Percentiles rank a stretch among this genome's conserved stretches.
These are phyloP conservation scores for Lepidium campestre DNA, from an alignment of 441 rosid genomes.

Conservation along the genomic window DNA sequence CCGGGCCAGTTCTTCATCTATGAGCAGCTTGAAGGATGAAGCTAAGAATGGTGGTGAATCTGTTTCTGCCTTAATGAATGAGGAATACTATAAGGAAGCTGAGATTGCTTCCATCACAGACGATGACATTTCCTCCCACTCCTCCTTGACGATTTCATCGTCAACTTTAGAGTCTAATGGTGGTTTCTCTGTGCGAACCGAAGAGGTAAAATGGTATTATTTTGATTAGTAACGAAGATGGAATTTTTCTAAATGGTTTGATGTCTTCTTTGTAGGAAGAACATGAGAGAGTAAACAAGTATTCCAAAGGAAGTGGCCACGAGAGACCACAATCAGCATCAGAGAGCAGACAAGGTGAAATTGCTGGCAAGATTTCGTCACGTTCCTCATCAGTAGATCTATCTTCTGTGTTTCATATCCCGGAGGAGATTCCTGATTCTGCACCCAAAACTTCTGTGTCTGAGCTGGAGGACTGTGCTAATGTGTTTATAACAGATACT, in stretches of 20 bases:
- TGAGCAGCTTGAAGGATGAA: slow-evolving; percentile 36
- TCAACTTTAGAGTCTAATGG: slow-evolving; percentile 43
- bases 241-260: neutral
- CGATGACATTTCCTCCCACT: slow-evolving; percentile 78
- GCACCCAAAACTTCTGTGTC: slow-evolving; percentile 5
- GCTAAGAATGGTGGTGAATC: slow-evolving; percentile 53
- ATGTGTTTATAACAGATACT: slow-evolving; percentile 3
- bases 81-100: slow-evolving; percentile 81
- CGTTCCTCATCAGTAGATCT: slow-evolving; percentile 26
- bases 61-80: slow-evolving; percentile 67
- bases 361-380: slow-evolving; percentile 1
- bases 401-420: slow-evolving; percentile 28
- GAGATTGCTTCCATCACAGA: slow-evolving; percentile 63
- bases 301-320: slow-evolving; percentile 6
- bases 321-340: slow-evolving; percentile 24
- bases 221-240: neutral
- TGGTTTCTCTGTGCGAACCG: slow-evolving; percentile 40
- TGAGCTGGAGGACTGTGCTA: slow-evolving; percentile 11
- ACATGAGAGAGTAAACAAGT: slow-evolving; percentile 18
- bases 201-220: slow-evolving; percentile 31
- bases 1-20: slow-evolving; percentile 36
- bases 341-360: slow-evolving; percentile 8
- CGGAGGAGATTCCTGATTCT: slow-evolving; percentile 13
- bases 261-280: slow-evolving; percentile 21
- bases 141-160: slow-evolving; percentile 54